Evolutionary conservation across 345 rosid genomes (phyloP).

Genomic region (Gossypium thurberi): DNA sequence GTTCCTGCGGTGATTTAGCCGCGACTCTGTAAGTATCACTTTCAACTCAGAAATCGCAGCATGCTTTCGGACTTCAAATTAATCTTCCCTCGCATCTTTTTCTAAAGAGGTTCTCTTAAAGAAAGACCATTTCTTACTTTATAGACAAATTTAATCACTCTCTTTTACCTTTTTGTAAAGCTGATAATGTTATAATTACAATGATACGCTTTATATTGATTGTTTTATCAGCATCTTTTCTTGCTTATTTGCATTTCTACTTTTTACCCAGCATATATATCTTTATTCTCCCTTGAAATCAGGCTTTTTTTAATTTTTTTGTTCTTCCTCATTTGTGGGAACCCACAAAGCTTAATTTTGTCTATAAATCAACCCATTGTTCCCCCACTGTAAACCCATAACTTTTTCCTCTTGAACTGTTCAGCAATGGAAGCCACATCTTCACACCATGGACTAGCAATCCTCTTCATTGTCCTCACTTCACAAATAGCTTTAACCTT

Average conservation of each 20-base stretch:
- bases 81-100: neutral
- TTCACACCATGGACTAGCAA: neutral
- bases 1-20: neutral
- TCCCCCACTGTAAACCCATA: neutral
- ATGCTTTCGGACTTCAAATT: neutral
- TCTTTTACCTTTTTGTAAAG: neutral
- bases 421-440: slow-evolving; percentile 2
- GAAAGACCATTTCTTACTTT: neutral
- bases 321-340: neutral
- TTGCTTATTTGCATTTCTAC: neutral
- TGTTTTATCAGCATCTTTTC: slow-evolving; percentile 7
- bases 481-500: neutral
- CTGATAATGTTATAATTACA: neutral
- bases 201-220: neutral
- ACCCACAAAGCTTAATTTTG: neutral
- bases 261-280: no score
- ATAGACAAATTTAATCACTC: neutral
- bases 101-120: no score
- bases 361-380: slow-evolving; percentile 8
- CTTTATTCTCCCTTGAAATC: neutral
- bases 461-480: neutral
- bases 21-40: neutral
- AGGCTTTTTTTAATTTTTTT: neutral
- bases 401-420: neutral
- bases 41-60: no score